Base-by-base conservation (phyloP, 306 rosid genomes). In the Prunus mongolica region DNA sequence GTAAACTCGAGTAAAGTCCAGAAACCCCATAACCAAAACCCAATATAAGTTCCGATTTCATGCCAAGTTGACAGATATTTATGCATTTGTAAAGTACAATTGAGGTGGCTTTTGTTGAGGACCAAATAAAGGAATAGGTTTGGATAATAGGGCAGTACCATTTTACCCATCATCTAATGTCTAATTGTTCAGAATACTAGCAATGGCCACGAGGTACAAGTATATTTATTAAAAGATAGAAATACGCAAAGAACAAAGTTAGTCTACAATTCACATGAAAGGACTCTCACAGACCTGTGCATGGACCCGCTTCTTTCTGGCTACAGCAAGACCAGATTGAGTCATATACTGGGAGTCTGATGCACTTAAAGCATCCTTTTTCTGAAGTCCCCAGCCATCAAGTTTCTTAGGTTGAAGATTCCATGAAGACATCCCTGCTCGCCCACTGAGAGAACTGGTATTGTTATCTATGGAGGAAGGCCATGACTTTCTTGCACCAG, bases 231-330 rank as follows among this genome's bases (percentile, higher is more conserved):
- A 58, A 22, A 74, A 51, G 60, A 61, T 61, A 13, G 67, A 55
- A 44, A 63, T 55, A 71, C 49, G 30, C 45, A 45, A 10, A 20
- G 49, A 2, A 34, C 8, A 66, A n/a, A 66, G 54, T 22, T 73
- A 41, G 30, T n/a, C 52, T 20, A 11, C 8, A 44, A 73, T 57
- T 49, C 51, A n/a, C 2, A 70, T 62, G 73, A 62, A 80, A 84
- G 51, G 25, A 60, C 6, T 45, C 14, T 24, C 38, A 56, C 75
- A 32, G 13, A 95, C 99, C 97, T 89, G 97, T 47, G 93, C 86
- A 86, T 92, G 97, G 76, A 95, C 93, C 57, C 96, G 86, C 71
- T 90, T 92, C 80, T 92, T 95, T 74, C 96, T 90, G 62, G 89
- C 91, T 56, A 88, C 81, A 76, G 92, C 89, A 73, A 79, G 86